phyloP scores from a whole-genome alignment of 768 basidiomycete genomes.

The Zangia roseola region DNA sequence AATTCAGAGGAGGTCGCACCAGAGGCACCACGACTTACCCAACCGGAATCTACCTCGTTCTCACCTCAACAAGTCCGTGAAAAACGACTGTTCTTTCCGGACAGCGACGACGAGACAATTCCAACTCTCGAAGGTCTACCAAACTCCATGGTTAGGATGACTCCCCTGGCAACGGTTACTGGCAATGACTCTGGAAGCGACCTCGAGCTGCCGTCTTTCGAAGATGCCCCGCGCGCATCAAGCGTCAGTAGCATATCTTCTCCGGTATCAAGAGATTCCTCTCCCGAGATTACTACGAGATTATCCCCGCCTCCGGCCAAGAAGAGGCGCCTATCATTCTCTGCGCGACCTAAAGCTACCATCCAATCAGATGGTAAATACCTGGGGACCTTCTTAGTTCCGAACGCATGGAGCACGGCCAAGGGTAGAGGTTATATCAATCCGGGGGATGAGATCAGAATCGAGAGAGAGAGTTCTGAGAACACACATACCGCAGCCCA shows the following conservation, averaged over 20 bases:
- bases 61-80: constrained; percentile 18
- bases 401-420: constrained; percentile 78
- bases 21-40: background rate
- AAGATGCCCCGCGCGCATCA: constrained; percentile 37
- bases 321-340: constrained; percentile 48
- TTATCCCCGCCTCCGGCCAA: constrained; percentile 43
- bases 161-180: constrained; percentile 37
- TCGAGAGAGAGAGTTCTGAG: constrained; percentile 54
- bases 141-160: background rate
- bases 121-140: constrained; percentile 10
- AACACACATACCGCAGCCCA: constrained; percentile 22
- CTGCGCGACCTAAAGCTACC: constrained; percentile 12
- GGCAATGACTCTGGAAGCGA: constrained; percentile 31
- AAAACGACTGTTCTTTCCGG: constrained; percentile 40
- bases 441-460: constrained; percentile 53
- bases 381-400: constrained; percentile 65
- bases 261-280: constrained; percentile 22
- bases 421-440: constrained; percentile 72
- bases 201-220: constrained; percentile 33
- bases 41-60: background rate
- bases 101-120: constrained; percentile 45
- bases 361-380: constrained; percentile 39
- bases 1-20: constrained; percentile 8
- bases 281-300: constrained; percentile 13
- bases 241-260: constrained; percentile 42